Percentiles rank a stretch among this genome's conserved stretches.
Evolutionary conservation across 202 grass and related monocot species (phyloP).

Genomic region (Hordeum pubiflorum): DNA sequence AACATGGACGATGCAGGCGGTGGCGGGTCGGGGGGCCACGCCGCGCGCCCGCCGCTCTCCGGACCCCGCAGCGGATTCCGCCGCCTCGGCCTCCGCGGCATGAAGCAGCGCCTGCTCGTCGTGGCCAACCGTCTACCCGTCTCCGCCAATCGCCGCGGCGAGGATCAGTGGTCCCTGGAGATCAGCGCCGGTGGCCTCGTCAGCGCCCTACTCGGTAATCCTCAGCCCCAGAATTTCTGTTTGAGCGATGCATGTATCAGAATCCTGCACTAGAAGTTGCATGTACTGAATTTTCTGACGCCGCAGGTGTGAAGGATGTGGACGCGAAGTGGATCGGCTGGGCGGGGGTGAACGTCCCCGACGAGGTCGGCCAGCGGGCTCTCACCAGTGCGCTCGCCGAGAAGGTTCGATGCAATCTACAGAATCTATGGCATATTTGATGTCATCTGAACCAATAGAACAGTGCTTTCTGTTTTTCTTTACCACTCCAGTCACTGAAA

Average conservation of each 20-base stretch:
- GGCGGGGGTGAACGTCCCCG: constrained; percentile 92
- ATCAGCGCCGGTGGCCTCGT: constrained; percentile 93
- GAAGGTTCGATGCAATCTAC: constrained; percentile 45
- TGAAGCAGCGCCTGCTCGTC: constrained; percentile 96
- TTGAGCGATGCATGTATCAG: constrained; percentile 17
- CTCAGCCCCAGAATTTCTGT: neutral
- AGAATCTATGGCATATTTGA: neutral
- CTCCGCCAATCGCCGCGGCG: constrained; percentile 77
- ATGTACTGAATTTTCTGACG: neutral
- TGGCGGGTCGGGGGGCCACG: constrained; percentile 1
- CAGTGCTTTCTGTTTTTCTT: constrained; percentile 23
- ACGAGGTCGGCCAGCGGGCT: constrained; percentile 82
- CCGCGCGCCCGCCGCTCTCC: constrained; percentile 28
- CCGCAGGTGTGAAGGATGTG: constrained; percentile 83
- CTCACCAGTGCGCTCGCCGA: constrained; percentile 84
- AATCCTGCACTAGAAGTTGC: neutral
- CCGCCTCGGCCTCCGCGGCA: constrained; percentile 45
- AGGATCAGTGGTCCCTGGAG: constrained; percentile 90
- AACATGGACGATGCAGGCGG: constrained; percentile 32
- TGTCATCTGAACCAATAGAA: constrained; percentile 33
- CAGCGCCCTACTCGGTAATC: constrained; percentile 83
- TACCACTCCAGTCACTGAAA: no score
- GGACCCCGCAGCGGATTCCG: constrained; percentile 39
- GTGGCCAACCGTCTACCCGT: constrained; percentile 93
- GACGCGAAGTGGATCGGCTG: constrained; percentile 99